These are phyloP conservation scores for Hortiboletus flavorubellus DNA, from an alignment of 768 basidiomycete species.

Conservation along the genomic window DNA sequence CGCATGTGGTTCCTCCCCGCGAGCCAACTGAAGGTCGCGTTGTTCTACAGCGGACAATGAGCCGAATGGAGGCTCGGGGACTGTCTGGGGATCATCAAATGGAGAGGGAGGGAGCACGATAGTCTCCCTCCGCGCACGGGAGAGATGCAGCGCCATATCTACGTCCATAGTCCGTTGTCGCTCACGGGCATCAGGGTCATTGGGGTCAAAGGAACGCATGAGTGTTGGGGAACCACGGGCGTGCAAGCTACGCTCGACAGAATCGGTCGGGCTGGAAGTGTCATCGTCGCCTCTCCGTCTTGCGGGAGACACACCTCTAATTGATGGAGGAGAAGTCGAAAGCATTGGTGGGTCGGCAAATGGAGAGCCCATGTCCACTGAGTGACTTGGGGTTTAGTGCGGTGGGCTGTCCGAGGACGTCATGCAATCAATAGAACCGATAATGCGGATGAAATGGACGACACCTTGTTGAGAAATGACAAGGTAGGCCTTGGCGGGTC, in stretches of 20 bases:
- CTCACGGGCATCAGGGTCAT: conserved; percentile 75
- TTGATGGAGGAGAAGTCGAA: conserved; percentile 44
- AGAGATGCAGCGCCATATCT: conserved; percentile 84
- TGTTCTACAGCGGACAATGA: conserved; percentile 49
- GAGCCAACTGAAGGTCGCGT: conserved; percentile 42
- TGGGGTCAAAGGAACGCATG: conserved; percentile 57
- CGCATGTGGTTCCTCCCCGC: conserved; percentile 26
- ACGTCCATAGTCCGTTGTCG: conserved; percentile 93
- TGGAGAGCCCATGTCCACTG: conserved; percentile 44
- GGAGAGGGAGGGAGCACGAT: conserved; percentile 38
- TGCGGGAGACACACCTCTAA: conserved; percentile 37
- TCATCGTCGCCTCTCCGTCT: conserved; percentile 33
- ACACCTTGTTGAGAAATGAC: conserved; percentile 12
- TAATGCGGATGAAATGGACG: background rate
- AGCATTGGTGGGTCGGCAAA: conserved; percentile 31
- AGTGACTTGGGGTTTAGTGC: background rate
- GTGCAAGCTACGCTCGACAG: conserved; percentile 39
- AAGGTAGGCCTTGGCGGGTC: background rate
- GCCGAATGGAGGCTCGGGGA: conserved; percentile 36
- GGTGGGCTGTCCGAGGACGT: conserved; percentile 1
- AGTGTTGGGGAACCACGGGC: conserved; percentile 62
- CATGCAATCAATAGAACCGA: background rate
- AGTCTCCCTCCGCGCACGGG: conserved; percentile 66
- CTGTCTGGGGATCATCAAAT: conserved; percentile 30
- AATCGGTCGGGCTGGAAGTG: conserved; percentile 38